Percentiles rank a stretch among this genome's conserved stretches.
Conservation (phyloP, 2,329 filamentous ascomycete species). For the Arthrobotrys pseudoclavata region DNA sequence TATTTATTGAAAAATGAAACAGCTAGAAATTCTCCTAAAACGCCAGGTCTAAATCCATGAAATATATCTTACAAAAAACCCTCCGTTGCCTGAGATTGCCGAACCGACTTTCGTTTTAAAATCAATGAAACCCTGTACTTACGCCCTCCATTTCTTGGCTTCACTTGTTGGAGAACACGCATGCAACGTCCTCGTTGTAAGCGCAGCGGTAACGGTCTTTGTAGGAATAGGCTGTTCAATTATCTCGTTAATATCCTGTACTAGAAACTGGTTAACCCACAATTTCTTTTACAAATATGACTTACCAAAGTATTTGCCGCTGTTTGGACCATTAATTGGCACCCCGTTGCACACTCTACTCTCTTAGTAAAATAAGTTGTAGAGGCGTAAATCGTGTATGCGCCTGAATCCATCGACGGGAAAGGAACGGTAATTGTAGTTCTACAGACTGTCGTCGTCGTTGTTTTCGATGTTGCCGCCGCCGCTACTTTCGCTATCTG, state of each 20-base stretch:
- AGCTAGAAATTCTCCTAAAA: background rate
- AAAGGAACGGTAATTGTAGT: conserved; percentile 7
- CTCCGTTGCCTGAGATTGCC: background rate
- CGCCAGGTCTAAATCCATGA: background rate
- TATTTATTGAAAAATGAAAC: background rate
- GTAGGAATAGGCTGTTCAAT: background rate
- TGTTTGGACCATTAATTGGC: background rate
- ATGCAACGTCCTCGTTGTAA: conserved; percentile 1
- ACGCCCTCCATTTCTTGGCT: conserved; percentile 7
- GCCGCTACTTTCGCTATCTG: background rate
- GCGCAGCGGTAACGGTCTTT: background rate
- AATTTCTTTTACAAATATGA: background rate
- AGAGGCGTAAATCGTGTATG: background rate
- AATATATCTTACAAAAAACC: background rate
- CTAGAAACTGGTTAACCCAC: too few species aligned
- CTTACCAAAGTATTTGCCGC: background rate
- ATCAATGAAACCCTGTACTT: background rate
- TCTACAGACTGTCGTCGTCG: background rate
- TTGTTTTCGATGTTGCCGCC: background rate
- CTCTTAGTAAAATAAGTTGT: background rate
- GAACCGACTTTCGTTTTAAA: background rate
- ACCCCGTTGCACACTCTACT: background rate
- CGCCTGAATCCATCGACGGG: conserved; percentile 1
- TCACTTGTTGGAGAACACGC: background rate
- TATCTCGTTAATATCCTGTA: too few species aligned